phyloP scores from a whole-genome alignment of 2,329 filamentous ascomycete genomes.

The Elsinoe ampelina region DNA sequence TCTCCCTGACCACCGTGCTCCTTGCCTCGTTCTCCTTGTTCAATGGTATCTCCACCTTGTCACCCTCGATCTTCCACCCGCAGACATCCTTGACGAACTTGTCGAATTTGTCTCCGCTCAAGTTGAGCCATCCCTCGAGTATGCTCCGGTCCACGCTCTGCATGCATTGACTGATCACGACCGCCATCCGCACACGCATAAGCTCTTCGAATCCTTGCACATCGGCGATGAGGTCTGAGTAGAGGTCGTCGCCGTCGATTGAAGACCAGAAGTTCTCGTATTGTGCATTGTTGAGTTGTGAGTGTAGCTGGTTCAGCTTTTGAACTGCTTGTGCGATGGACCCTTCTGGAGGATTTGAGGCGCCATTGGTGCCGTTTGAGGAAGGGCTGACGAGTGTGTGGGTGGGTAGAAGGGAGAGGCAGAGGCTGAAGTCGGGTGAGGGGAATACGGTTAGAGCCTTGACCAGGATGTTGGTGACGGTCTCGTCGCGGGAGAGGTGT shows the following conservation, averaged over 20 bases:
- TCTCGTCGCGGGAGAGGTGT: conserved; percentile 91
- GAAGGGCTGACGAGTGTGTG: conserved; percentile 57
- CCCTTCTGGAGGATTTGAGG: conserved; percentile 43
- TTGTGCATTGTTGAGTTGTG: conserved; percentile 78
- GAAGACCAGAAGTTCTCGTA: conserved; percentile 91
- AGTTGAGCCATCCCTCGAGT: conserved; percentile 42
- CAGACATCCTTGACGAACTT: conserved; percentile 48
- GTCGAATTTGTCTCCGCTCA: conserved; percentile 39
- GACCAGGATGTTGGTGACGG: conserved; percentile 97
- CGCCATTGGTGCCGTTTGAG: conserved; percentile 28
- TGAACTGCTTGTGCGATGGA: conserved; percentile 78
- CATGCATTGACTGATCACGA: conserved; percentile 78
- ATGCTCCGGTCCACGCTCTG: conserved; percentile 53
- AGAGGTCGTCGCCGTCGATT: conserved; percentile 86
- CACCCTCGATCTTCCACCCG: conserved; percentile 70
- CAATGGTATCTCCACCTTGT: conserved; percentile 63
- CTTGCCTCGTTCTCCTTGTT: conserved; percentile 98
- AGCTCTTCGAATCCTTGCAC: conserved; percentile 92
- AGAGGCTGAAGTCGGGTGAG: conserved; percentile 86
- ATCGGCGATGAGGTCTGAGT: conserved; percentile 90
- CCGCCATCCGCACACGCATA: conserved; percentile 80
- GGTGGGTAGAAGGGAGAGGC: conserved; percentile 85
- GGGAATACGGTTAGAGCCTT: conserved; percentile 97
- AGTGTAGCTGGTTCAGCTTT: conserved; percentile 77
- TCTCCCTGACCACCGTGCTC: conserved; percentile 89